Evolutionary conservation across 129 eudicot species (phyloP), one percentile per base, ranked within the genome.

Genomic region (Helianthus tuberosus): DNA sequence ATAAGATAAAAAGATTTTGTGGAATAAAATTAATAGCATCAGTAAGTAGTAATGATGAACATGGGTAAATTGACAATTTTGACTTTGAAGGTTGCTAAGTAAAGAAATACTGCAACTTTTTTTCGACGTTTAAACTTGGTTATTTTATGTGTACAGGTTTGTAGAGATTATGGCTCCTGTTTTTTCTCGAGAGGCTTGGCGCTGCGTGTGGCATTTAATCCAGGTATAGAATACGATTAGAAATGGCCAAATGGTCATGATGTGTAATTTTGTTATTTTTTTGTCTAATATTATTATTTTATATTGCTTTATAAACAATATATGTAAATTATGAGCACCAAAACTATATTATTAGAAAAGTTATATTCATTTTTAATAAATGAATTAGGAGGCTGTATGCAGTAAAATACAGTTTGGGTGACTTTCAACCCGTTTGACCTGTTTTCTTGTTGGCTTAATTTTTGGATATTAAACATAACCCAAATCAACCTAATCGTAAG

Each of bases 91-190:
- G 14, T 43, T 43, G 15, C 50, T 36, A 63, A 32, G 7, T 32
- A 63, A 36, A 35, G 68, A 67, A 67, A 59, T 27, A 23, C 46
- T 23, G 16, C 5, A 60, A 59, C 35, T 44, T 72, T 9, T 27
- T 17, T 35, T n/a, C 12, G 23, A 3, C 20, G 1, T 60, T 52
- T 43, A 39, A 35, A 75, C 36, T 65, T 49, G 59, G 62, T 35
- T 12, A 32, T 52, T 48, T 43, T 71, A 29, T 5, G 49, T 38
- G 52, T 73, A 69, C 96, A 93, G 98, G 64, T 93, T 93, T 77
- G 91, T 93, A 12, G 98, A 93, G 83, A 93, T 93, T 65, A 93
- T 93, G 97, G 98, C 98, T 60, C 98, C 98, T 3, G 98, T 93
- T 60, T 93, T 93, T 69, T 90, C 98, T 80, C 80, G 91, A 69